Conservation (phyloP, 139 green algal genomes). For the Micractinium conductrix region DNA sequence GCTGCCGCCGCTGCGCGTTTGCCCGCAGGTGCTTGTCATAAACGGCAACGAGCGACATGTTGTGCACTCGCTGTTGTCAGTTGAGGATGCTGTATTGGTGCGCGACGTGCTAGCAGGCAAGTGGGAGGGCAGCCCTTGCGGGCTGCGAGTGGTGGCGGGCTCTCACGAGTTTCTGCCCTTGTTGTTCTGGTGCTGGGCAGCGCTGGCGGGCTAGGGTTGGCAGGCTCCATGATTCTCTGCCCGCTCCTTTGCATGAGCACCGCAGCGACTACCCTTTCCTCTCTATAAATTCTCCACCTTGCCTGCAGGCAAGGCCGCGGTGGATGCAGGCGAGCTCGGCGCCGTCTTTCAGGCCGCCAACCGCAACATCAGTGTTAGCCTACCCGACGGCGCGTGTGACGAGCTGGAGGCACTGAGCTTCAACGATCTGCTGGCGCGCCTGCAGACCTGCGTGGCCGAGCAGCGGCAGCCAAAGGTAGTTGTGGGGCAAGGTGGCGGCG, state of each 20-base stretch:
- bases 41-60: too few relatives aligned
- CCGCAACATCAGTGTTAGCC: not conserved
- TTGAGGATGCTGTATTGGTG: not conserved
- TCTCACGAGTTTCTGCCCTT: too few relatives aligned
- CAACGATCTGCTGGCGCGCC: not conserved
- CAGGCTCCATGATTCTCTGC: not conserved
- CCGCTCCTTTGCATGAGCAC: too few relatives aligned
- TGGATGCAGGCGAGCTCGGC: not conserved
- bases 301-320: not conserved
- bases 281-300: too few relatives aligned
- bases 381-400: not conserved
- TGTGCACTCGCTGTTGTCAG: not conserved
- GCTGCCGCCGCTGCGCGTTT: too few relatives aligned
- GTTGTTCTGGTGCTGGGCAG: too few relatives aligned
- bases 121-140: too few relatives aligned
- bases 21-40: too few relatives aligned
- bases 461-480: not conserved
- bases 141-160: too few relatives aligned
- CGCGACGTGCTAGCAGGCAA: not conserved
- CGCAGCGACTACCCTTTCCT: too few relatives aligned
- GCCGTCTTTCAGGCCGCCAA: not conserved
- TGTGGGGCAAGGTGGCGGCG: not conserved
- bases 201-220: too few relatives aligned
- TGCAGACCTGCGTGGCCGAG: not conserved
- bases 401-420: not conserved